Conservation (phyloP, 495 filamentous ascomycete genomes). For the Podospora conica region DNA sequence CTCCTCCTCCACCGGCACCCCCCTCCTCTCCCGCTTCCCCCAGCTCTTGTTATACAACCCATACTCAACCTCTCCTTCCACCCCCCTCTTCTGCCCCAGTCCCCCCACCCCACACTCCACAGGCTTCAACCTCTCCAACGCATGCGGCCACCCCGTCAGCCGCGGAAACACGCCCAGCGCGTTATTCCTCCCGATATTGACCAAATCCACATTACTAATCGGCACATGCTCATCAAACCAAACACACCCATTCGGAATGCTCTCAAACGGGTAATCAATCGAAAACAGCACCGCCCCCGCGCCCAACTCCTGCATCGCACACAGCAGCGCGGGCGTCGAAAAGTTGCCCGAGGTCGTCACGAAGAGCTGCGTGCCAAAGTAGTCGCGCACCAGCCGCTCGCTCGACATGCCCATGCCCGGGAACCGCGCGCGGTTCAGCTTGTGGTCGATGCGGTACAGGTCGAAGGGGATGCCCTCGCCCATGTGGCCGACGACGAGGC, state of each 20-base stretch:
- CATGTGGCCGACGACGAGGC: slow-evolving; percentile 59
- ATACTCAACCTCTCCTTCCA: slow-evolving; percentile 16
- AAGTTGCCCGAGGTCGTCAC: slow-evolving; percentile 53
- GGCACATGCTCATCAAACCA: slow-evolving; percentile 26
- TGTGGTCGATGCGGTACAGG: slow-evolving; percentile 25
- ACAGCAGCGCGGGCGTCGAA: slow-evolving; percentile 29
- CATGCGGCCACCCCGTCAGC: slow-evolving; percentile 11
- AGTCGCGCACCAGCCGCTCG: slow-evolving; percentile 23
- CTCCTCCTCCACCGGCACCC: background rate
- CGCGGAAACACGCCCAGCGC: slow-evolving; percentile 17
- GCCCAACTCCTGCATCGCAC: slow-evolving; percentile 24
- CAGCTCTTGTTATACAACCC: slow-evolving; percentile 22
- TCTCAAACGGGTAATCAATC: slow-evolving; percentile 54
- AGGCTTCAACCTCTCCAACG: slow-evolving; percentile 12
- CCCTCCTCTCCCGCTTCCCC: slow-evolving; percentile 5
- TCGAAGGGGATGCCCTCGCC: slow-evolving; percentile 45
- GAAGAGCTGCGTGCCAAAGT: slow-evolving; percentile 25
- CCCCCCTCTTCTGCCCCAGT: slow-evolving; percentile 10
- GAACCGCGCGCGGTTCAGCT: slow-evolving; percentile 23
- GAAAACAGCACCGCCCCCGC: slow-evolving; percentile 42
- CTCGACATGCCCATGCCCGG: slow-evolving; percentile 24
- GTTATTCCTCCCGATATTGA: slow-evolving; percentile 25
- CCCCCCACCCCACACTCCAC: slow-evolving; percentile 20
- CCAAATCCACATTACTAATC: slow-evolving; percentile 12
- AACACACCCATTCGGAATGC: slow-evolving; percentile 34